phyloP scores from a whole-genome alignment of 306 rosid species.

The Begonia peltatifolia region DNA sequence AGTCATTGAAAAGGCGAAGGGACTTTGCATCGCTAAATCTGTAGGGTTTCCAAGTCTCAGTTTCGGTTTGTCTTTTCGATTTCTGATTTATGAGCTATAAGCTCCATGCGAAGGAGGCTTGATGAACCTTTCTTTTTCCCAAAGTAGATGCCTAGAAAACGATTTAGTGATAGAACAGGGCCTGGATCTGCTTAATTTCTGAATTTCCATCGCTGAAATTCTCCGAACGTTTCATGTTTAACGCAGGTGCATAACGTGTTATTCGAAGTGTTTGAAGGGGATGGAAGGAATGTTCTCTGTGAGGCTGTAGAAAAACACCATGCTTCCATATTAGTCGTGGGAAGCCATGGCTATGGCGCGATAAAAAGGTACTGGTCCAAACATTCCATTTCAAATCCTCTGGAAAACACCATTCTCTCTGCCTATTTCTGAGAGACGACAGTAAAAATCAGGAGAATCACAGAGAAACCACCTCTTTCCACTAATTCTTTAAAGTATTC shows the following conservation, averaged over 20 bases:
- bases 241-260: slow-evolving; percentile 23
- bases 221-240: not conserved
- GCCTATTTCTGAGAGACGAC: not conserved
- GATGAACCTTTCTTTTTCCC: not conserved
- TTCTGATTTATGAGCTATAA: not conserved
- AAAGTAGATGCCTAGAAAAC: no score
- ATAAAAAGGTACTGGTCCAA: slow-evolving; percentile 13
- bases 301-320: slow-evolving; percentile 53
- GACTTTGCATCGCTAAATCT: slow-evolving; percentile 24
- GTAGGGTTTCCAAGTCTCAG: slow-evolving; percentile 9
- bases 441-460: not conserved
- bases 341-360: slow-evolving; percentile 72
- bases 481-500: no score
- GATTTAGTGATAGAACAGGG: not conserved
- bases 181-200: not conserved
- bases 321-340: slow-evolving; percentile 60
- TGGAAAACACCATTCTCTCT: no score
- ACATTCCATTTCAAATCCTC: not conserved
- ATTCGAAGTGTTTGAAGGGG: slow-evolving; percentile 55
- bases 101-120: not conserved
- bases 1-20: slow-evolving; percentile 27
- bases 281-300: slow-evolving; percentile 63
- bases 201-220: not conserved
- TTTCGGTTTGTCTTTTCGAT: not conserved
- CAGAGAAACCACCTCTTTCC: not conserved